phyloP scores from a whole-genome alignment of 208 protist species.

The Leishmania tarentolae region DNA sequence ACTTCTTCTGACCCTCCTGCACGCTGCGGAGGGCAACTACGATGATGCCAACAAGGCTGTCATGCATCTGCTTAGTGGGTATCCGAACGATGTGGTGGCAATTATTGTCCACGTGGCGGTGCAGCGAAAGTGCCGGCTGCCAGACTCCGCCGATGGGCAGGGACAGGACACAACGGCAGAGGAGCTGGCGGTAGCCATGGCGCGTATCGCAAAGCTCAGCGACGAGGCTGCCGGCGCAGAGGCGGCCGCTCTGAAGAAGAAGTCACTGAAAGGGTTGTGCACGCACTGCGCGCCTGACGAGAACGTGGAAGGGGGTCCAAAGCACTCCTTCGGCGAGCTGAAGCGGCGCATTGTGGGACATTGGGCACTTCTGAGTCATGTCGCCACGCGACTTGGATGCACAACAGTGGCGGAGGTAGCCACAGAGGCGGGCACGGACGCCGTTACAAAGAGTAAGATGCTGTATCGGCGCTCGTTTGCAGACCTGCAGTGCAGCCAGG shows the following conservation, averaged over 20 bases:
- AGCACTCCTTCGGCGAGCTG: conserved; percentile 30
- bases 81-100: conserved; percentile 47
- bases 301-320: conserved; percentile 30
- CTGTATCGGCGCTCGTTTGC: conserved; percentile 44
- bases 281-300: conserved; percentile 54
- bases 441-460: conserved; percentile 24
- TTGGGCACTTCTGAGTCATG: conserved; percentile 66
- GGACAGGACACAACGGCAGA: conserved; percentile 23
- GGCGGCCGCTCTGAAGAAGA: conserved; percentile 29
- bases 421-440: conserved; percentile 48
- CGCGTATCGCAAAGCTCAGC: conserved; percentile 31
- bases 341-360: conserved; percentile 49
- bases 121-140: conserved; percentile 8
- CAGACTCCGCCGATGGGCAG: conserved; percentile 14
- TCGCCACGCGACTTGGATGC: conserved; percentile 43
- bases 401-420: conserved; percentile 51
- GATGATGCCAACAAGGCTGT: conserved; percentile 39
- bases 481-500: conserved; percentile 57
- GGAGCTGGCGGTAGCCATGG: conserved; percentile 48
- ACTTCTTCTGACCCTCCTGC: conserved; percentile 62
- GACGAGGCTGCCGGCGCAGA: conserved; percentile 24
- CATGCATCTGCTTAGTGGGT: conserved; percentile 35
- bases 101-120: conserved; percentile 47
- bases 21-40: conserved; percentile 52
- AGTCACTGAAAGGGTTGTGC: conserved; percentile 43